A percentile compares a stretch with the other conserved stretches of the same genome.
Conservation (phyloP, 805 yeast species). For the Priceomyces haplophilus region DNA sequence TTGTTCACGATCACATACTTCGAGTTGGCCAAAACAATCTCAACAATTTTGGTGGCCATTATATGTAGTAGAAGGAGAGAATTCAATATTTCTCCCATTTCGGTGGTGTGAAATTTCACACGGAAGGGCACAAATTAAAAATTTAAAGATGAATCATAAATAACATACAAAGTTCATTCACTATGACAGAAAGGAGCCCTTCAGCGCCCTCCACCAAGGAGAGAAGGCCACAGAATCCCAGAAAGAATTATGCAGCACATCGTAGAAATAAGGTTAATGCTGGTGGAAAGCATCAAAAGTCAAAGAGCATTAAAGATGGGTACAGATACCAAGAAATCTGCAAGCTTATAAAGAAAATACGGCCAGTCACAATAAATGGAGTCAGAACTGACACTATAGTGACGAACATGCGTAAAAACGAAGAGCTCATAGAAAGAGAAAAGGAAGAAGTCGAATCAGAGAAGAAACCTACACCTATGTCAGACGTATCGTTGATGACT, state of each 20-base stretch:
- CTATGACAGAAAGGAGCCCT: no score
- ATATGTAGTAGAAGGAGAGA: no score
- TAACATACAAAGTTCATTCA: no score
- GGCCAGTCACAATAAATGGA: slow-evolving; percentile 40
- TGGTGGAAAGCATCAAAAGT: slow-evolving; percentile 1
- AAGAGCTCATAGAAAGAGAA: background rate
- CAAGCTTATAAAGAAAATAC: slow-evolving; percentile 28
- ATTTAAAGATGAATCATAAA: no score
- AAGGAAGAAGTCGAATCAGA: background rate
- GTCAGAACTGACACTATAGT: slow-evolving; percentile 11
- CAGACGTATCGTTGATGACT: slow-evolving; percentile 11
- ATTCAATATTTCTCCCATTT: no score
- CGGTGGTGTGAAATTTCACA: no score
- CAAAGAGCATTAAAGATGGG: slow-evolving; percentile 15
- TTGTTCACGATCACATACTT: slow-evolving; percentile 20
- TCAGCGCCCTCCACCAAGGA: no score
- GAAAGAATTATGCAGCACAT: background rate
- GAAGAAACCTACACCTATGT: slow-evolving; percentile 5
- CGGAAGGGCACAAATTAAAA: no score
- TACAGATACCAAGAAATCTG: slow-evolving; percentile 28
- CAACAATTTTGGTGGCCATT: slow-evolving; percentile 6
- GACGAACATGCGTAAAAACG: background rate
- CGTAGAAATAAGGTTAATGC: background rate
- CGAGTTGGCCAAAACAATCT: slow-evolving; percentile 14
- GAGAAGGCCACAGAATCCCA: background rate